Conservation (phyloP, 345 rosid species). For the Eucalyptus cloeziana region DNA sequence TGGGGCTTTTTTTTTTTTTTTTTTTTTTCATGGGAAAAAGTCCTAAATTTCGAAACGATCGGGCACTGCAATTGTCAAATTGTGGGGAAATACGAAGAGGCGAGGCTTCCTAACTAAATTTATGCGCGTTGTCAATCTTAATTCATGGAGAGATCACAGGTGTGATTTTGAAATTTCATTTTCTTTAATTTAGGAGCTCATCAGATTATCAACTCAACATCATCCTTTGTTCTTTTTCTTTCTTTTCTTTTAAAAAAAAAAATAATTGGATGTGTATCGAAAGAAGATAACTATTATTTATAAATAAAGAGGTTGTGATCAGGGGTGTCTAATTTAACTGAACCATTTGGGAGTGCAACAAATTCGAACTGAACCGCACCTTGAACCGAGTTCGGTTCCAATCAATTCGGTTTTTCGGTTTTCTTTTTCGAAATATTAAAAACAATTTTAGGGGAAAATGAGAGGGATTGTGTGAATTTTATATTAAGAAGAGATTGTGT, state of each 20-base stretch:
- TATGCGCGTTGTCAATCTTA: too few species aligned
- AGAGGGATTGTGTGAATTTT: too few species aligned
- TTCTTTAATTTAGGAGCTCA: neutral
- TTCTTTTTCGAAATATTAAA: too few species aligned
- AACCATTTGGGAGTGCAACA: too few species aligned
- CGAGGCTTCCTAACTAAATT: too few species aligned
- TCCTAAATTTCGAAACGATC: neutral
- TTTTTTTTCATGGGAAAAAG: too few species aligned
- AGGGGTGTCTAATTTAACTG: accelerated
- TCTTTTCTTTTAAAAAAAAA: neutral
- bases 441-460: accelerated
- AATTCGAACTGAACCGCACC: accelerated
- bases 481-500: too few species aligned
- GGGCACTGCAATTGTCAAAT: neutral
- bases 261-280: neutral
- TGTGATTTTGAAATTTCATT: neutral
- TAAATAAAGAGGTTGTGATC: neutral
- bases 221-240: neutral
- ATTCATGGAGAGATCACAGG: too few species aligned
- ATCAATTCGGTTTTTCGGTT: accelerated
- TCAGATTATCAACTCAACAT: neutral
- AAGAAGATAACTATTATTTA: neutral
- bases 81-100: too few species aligned
- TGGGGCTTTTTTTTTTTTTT: neutral
- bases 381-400: accelerated